Conservation (phyloP, 2,329 filamentous ascomycete species). For the Claviceps maximensis region DNA sequence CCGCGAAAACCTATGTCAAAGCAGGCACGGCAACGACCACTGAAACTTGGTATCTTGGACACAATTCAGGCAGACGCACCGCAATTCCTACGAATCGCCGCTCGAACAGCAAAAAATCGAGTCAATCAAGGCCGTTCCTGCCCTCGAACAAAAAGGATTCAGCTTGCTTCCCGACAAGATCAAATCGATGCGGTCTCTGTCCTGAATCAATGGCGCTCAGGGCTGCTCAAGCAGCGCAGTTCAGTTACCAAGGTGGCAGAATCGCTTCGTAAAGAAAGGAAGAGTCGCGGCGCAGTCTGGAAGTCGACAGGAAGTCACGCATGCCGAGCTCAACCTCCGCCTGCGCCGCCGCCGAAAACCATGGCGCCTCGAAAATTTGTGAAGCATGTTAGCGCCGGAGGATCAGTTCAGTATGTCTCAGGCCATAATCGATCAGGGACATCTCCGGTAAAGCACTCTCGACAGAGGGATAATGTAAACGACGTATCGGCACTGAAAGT, state of each 20-base stretch:
- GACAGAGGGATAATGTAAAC: not conserved
- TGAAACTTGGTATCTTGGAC: slow-evolving; percentile 47
- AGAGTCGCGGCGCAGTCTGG: slow-evolving; percentile 6
- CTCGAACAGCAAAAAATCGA: slow-evolving; percentile 38
- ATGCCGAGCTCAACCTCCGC: not conserved
- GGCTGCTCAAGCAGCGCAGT: slow-evolving; percentile 31
- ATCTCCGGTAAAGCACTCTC: not conserved
- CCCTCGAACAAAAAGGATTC: slow-evolving; percentile 42
- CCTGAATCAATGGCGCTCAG: slow-evolving; percentile 42
- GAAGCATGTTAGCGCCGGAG: slow-evolving; percentile 16
- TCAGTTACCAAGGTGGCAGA: slow-evolving; percentile 17
- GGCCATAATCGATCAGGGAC: not conserved
- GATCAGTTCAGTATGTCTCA: slow-evolving; percentile 15
- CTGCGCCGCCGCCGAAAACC: not conserved
- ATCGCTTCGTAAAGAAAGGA: slow-evolving; percentile 2
- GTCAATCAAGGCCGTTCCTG: slow-evolving; percentile 39
- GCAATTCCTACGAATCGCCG: slow-evolving; percentile 46
- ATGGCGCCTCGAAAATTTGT: slow-evolving; percentile 14
- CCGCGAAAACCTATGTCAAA: not conserved
- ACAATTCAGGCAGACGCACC: slow-evolving; percentile 40
- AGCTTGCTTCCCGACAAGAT: slow-evolving; percentile 46
- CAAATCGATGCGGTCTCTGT: slow-evolving; percentile 42
- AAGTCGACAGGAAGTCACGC: slow-evolving; percentile 13
- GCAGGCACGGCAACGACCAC: slow-evolving; percentile 17
- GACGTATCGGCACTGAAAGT: not conserved